Evolutionary conservation across 352 stramenopile genomes (phyloP).

Genomic region (Pythium dissimile): DNA sequence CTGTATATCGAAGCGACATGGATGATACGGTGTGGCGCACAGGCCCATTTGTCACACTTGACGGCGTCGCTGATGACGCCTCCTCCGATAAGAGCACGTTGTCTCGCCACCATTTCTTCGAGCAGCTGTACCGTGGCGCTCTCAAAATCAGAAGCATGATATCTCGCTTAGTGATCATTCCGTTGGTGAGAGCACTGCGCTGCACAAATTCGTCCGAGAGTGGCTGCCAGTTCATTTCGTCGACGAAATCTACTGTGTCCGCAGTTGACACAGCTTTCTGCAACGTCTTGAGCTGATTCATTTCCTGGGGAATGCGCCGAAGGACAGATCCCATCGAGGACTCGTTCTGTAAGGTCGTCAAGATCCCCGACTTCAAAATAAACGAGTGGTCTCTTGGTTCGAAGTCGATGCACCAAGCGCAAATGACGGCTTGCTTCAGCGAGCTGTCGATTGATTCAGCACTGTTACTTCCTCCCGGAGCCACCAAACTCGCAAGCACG

Average conservation of each 20-base stretch:
- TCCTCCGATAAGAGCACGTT: constrained; percentile 27
- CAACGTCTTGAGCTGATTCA: constrained; percentile 14
- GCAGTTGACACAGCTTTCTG: neutral
- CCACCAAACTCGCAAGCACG: constrained; percentile 59
- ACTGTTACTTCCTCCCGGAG: constrained; percentile 7
- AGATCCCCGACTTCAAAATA: constrained; percentile 73
- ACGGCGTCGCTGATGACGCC: constrained; percentile 7
- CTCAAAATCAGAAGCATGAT: constrained; percentile 61
- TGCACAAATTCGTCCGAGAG: constrained; percentile 80
- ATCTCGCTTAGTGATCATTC: constrained; percentile 78
- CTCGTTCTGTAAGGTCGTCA: constrained; percentile 64
- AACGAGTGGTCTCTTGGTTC: constrained; percentile 80
- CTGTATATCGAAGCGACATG: constrained; percentile 70
- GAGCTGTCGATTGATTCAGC: constrained; percentile 42
- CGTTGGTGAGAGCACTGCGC: constrained; percentile 57
- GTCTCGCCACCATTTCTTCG: constrained; percentile 56
- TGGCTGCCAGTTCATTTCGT: constrained; percentile 71
- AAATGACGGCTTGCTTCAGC: constrained; percentile 78
- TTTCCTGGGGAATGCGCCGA: constrained; percentile 19
- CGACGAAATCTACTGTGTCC: constrained; percentile 15
- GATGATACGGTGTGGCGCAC: constrained; percentile 67
- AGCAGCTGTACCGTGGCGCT: constrained; percentile 54
- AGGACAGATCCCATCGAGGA: constrained; percentile 70
- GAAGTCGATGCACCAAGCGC: constrained; percentile 81
- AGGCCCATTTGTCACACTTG: neutral